Percentiles rank a stretch among this genome's conserved stretches.
Evolutionary conservation across 1,284 basidiomycete species (phyloP).

Genomic region (Phellinidium pouzarii): DNA sequence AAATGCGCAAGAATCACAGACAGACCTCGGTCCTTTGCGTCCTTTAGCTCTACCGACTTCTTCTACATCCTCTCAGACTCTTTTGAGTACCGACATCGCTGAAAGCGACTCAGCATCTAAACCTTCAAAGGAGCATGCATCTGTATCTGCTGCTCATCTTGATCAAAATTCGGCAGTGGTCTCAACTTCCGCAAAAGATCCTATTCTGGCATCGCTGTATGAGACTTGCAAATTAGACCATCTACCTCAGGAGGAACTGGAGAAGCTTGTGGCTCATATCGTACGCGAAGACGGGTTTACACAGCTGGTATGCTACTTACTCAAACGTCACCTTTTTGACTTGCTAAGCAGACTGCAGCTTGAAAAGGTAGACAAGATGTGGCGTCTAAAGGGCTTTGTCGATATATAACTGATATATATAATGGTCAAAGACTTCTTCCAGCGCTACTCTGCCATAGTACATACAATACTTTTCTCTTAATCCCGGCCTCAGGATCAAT

Average conservation of each 20-base stretch:
- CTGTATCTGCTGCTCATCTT: neutral
- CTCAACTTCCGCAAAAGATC: neutral
- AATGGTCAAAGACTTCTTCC: too few species aligned
- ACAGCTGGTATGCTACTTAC: constrained; percentile 24
- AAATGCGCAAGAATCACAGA: neutral
- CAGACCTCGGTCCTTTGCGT: neutral
- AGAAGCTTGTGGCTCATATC: constrained; percentile 27
- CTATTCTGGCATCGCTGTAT: constrained; percentile 6
- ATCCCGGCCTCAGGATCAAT: too few species aligned
- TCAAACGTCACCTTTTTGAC: neutral
- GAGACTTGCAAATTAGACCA: constrained; percentile 22
- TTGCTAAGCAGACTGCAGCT: constrained; percentile 1
- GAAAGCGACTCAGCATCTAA: neutral
- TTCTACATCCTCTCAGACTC: constrained; percentile 1
- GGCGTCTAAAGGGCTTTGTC: constrained; percentile 11
- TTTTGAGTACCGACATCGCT: neutral
- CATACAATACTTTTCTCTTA: too few species aligned
- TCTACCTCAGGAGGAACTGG: constrained; percentile 27
- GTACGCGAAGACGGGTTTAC: constrained; percentile 30
- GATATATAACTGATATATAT: too few species aligned
- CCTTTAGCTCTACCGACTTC: neutral
- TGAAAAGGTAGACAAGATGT: constrained; percentile 12
- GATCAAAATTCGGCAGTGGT: neutral
- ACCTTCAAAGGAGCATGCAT: neutral
- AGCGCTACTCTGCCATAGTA: too few species aligned